Evolutionary conservation across 257 asterid genomes (phyloP).

Genomic region (Eucommia ulmoides): DNA sequence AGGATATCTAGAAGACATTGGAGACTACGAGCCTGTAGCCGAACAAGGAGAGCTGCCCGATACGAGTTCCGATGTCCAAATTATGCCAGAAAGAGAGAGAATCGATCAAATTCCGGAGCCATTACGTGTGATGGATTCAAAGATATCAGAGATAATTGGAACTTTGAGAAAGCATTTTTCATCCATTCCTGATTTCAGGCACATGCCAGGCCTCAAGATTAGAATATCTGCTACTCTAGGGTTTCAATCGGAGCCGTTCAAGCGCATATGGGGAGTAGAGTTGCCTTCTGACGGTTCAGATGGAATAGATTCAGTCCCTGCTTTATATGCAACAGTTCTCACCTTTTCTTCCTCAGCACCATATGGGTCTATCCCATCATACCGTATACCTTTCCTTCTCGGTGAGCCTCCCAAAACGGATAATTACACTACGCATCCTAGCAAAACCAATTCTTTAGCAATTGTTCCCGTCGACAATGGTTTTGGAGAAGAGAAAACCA

Average conservation of each 20-base stretch:
- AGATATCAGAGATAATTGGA: conserved; percentile 52
- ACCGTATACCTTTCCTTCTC: conserved; percentile 67
- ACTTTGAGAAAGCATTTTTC: conserved; percentile 71
- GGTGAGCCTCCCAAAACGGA: conserved; percentile 48
- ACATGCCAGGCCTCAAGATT: conserved; percentile 70
- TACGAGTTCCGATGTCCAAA: conserved; percentile 17
- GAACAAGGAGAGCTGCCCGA: conserved; percentile 41
- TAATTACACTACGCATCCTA: conserved; percentile 16
- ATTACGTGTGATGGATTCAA: conserved; percentile 83
- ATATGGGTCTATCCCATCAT: conserved; percentile 58
- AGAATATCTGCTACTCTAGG: conserved; percentile 57
- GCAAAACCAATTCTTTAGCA: conserved; percentile 45
- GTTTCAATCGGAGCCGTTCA: conserved; percentile 54
- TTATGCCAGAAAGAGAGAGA: conserved; percentile 24
- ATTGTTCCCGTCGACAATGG: conserved; percentile 56
- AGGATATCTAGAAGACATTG: conserved; percentile 40
- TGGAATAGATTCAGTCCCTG: conserved; percentile 59
- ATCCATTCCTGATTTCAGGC: conserved; percentile 64
- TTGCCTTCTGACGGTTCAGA: conserved; percentile 19
- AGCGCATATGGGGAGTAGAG: conserved; percentile 23
- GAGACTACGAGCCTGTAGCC: conserved; percentile 30
- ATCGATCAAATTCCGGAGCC: conserved; percentile 48
- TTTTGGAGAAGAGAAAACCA: conserved; percentile 38
- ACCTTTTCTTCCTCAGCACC: conserved; percentile 71
- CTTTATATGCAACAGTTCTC: conserved; percentile 68